phyloP scores from a whole-genome alignment of 2,329 filamentous ascomycete species.

The Sporothrix luriei region DNA sequence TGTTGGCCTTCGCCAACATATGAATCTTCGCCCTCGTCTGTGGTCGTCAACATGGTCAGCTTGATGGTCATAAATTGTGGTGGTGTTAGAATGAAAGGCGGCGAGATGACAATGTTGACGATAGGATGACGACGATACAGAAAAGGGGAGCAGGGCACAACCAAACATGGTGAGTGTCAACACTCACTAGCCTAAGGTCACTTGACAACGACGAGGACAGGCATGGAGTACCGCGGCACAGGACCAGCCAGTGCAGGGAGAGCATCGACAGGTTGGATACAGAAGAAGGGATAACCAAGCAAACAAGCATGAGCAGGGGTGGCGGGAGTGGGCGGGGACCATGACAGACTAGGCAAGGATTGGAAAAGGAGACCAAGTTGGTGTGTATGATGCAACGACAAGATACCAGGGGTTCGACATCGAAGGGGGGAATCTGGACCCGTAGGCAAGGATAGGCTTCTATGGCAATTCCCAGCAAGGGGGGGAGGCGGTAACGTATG shows the following conservation, averaged over 20 bases:
- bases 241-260: neutral
- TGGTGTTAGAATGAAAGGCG: no score
- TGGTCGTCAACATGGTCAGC: slow-evolving; percentile 17
- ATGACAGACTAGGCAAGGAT: slow-evolving; percentile 27
- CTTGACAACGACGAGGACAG: slow-evolving; percentile 7
- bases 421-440: neutral
- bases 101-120: neutral
- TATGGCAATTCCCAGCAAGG: slow-evolving; percentile 24
- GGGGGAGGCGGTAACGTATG: neutral
- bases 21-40: slow-evolving; percentile 32
- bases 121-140: neutral
- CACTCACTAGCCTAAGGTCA: neutral
- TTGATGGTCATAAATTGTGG: neutral
- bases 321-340: slow-evolving; percentile 25
- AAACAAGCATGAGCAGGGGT: slow-evolving; percentile 24
- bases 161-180: neutral
- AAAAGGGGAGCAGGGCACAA: neutral
- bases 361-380: slow-evolving; percentile 15
- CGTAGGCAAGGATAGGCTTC: slow-evolving; percentile 24
- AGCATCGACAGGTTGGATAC: slow-evolving; percentile 1
- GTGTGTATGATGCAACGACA: slow-evolving; percentile 19
- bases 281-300: slow-evolving; percentile 7
- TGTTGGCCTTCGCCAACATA: slow-evolving; percentile 33
- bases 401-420: neutral
- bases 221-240: slow-evolving; percentile 1